Evolutionary conservation across 371 early-diverging fungal species (phyloP).

Genomic region (Umbelopsis sp.): DNA sequence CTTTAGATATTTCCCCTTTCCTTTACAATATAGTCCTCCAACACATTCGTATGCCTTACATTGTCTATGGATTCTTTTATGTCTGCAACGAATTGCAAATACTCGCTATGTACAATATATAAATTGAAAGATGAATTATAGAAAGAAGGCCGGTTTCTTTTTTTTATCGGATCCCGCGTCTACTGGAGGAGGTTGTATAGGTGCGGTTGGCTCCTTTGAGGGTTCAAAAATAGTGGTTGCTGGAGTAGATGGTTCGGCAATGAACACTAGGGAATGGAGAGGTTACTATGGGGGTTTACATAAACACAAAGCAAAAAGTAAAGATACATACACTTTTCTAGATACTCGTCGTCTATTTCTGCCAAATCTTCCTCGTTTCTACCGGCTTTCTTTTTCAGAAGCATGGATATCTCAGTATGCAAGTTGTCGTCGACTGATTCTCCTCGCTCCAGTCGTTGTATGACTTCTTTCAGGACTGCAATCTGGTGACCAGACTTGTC

Average conservation of each 20-base stretch:
- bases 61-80: conserved; percentile 15
- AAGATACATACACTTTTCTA: conserved; percentile 37
- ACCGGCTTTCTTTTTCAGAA: conserved; percentile 26
- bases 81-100: neutral
- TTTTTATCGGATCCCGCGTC: neutral
- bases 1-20: neutral
- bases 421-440: conserved; percentile 36
- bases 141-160: conserved; percentile 19
- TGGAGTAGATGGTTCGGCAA: neutral
- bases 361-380: conserved; percentile 21
- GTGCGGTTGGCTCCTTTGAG: neutral
- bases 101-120: conserved; percentile 3
- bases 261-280: neutral
- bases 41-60: neutral
- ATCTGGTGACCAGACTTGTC: conserved; percentile 49
- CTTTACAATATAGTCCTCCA: too few relatives aligned
- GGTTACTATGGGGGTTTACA: neutral
- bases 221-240: neutral
- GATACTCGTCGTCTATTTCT: conserved; percentile 40
- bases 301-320: neutral
- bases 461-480: conserved; percentile 39
- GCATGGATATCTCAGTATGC: conserved; percentile 45
- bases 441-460: conserved; percentile 42
- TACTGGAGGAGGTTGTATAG: neutral
- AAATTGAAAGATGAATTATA: neutral